Evolutionary conservation across 208 protist genomes (phyloP).

Genomic region (Crithidia thermophila): DNA sequence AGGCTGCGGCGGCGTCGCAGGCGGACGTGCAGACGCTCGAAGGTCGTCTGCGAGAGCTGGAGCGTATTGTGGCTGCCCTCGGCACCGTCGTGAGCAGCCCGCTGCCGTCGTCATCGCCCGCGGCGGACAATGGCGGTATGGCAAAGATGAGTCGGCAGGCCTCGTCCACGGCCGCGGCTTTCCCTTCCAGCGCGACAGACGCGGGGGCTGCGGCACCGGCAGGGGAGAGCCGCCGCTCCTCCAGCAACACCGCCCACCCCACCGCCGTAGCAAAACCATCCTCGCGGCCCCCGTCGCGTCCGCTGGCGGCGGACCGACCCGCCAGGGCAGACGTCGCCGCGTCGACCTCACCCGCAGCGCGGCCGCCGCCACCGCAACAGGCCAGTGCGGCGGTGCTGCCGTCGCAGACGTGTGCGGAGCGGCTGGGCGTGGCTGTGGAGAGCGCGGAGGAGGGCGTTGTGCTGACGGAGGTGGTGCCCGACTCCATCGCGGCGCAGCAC

Average conservation of each 20-base stretch:
- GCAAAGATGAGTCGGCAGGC: no score
- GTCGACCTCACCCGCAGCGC: neutral
- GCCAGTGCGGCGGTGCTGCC: neutral
- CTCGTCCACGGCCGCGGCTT: no score
- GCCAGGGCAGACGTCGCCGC: no score
- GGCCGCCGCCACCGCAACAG: neutral
- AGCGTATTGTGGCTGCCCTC: slow-evolving; percentile 16
- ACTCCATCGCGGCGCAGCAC: slow-evolving; percentile 31
- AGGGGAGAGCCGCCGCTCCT: no score
- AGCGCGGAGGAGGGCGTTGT: slow-evolving; percentile 45
- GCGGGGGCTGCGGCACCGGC: no score
- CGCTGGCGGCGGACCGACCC: no score
- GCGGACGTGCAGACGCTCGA: slow-evolving; percentile 33
- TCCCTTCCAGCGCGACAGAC: no score
- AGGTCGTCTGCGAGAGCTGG: slow-evolving; percentile 30
- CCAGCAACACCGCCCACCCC: no score
- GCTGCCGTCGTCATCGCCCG: no score
- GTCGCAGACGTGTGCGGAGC: slow-evolving; percentile 16
- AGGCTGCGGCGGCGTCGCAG: slow-evolving; percentile 24
- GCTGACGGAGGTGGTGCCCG: slow-evolving; percentile 29
- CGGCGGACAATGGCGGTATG: no score
- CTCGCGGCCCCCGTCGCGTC: no score
- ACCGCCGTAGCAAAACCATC: no score
- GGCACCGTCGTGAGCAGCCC: neutral
- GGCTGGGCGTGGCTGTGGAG: slow-evolving; percentile 29